Conservation (phyloP, 805 yeast species). For the Zygotorulaspora florentina region DNA sequence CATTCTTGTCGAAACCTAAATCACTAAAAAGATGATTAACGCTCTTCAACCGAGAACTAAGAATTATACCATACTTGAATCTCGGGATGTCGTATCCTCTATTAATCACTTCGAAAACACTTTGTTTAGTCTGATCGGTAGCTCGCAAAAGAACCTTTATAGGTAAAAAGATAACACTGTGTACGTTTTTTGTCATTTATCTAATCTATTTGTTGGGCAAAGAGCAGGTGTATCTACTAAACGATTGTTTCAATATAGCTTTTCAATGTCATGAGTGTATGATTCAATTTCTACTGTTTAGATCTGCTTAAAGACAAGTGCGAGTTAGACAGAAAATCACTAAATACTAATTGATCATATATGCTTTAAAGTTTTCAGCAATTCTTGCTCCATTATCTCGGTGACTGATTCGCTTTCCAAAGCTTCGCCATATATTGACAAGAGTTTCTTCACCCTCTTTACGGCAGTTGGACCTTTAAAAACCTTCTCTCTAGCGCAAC, state of each 20-base stretch:
- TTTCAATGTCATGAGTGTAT: too few species aligned
- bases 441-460: slow-evolving; percentile 39
- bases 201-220: too few species aligned
- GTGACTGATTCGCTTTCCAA: slow-evolving; percentile 25
- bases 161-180: slow-evolving; percentile 6
- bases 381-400: slow-evolving; percentile 6
- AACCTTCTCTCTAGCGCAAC: slow-evolving; percentile 39
- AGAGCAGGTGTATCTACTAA: too few species aligned
- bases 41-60: slow-evolving; percentile 40
- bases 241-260: too few species aligned
- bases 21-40: slow-evolving; percentile 21
- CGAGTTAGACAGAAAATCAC: too few species aligned
- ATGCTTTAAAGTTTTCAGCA: slow-evolving; percentile 5
- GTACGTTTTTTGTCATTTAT: too few species aligned
- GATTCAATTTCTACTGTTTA: too few species aligned
- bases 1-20: slow-evolving; percentile 24
- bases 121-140: neutral
- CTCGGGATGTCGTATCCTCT: slow-evolving; percentile 48
- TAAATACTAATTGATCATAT: neutral
- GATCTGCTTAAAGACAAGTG: too few species aligned
- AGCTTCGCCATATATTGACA: slow-evolving; percentile 51
- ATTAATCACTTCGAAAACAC: slow-evolving; percentile 39
- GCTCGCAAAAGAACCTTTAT: neutral
- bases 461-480: slow-evolving; percentile 41
- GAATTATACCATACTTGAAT: slow-evolving; percentile 41